These are phyloP conservation scores for Phytopythium aichiense DNA, from an alignment of 352 stramenopile genomes.

Conservation along the genomic window DNA sequence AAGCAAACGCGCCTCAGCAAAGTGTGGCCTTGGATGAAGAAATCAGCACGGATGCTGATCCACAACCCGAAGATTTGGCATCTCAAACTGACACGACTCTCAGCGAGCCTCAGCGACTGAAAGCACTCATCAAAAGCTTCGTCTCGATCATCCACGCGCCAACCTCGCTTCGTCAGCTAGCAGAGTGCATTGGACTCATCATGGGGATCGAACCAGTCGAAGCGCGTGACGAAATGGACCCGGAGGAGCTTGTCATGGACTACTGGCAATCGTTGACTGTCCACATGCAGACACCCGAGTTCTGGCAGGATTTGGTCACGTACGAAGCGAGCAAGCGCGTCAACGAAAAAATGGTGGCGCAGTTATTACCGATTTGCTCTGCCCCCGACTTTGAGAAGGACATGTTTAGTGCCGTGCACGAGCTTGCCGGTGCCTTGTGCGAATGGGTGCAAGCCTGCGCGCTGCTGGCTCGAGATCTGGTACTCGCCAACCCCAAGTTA, in stretches of 20 bases:
- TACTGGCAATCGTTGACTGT: constrained; percentile 52
- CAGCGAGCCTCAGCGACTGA: neutral
- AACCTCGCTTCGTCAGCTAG: constrained; percentile 53
- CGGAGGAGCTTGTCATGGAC: constrained; percentile 70
- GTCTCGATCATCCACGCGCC: constrained; percentile 28
- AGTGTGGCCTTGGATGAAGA: neutral
- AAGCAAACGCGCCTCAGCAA: neutral
- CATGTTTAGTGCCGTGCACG: constrained; percentile 43
- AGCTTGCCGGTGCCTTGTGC: constrained; percentile 51
- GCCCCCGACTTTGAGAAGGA: constrained; percentile 57
- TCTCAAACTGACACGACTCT: neutral
- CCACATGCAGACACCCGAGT: constrained; percentile 27
- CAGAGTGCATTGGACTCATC: constrained; percentile 65
- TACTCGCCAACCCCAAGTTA: constrained; percentile 57
- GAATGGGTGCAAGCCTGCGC: constrained; percentile 61
- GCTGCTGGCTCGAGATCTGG: constrained; percentile 34
- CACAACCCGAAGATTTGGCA: neutral
- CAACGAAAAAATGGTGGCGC: constrained; percentile 49
- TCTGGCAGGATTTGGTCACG: constrained; percentile 39
- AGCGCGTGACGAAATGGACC: constrained; percentile 56
- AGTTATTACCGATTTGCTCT: constrained; percentile 50
- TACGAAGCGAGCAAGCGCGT: constrained; percentile 42
- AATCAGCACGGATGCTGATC: neutral
- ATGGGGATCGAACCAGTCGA: constrained; percentile 59
- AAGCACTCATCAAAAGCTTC: constrained; percentile 34